Evolutionary conservation across 208 protist species (phyloP), one percentile per base, ranked within the genome.

Genomic region (Spironucleus salmonicida): DNA sequence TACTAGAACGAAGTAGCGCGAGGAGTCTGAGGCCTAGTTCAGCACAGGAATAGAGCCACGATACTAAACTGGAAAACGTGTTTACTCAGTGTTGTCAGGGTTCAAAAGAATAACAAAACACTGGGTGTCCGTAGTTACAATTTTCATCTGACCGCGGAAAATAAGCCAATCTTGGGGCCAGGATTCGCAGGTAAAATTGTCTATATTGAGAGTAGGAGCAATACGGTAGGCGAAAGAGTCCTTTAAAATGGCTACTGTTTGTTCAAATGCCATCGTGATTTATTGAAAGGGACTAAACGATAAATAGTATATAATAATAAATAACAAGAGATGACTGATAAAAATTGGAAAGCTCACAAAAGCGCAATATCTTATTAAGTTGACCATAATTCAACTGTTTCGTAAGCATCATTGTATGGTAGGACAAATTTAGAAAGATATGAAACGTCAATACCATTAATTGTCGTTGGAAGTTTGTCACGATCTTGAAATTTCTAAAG

Each of bases 1-100:
- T 19, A 71, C 40, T n/a, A 71, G 11, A 32, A 71, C 64, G n/a
- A 71, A 71, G n/a, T 71, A 71, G 45, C 64, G 64, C 2, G 64
- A 71, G 4, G 64, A 71, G 34, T 71, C 64, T 19, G 64, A 57
- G 27, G 64, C 64, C 64, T 71, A 15, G 30, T 11, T 15, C 11
- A 71, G 4, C 15, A 71, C 64, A 15, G 64, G 64, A n/a, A 71
- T 38, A 32, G 40, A 7, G 9, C 64, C 64, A n/a, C 38, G 26
- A 38, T 57, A 71, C 34, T 71, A 11, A 32, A 71, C 38, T n/a
- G 64, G 64, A 49, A 71, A 71, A 19, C 64, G 7, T 4, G 64
- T 38, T 2, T 9, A 9, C 34, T 71, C 64, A 9, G 64, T 38
- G 64, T 35, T 35, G 34, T 71, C 64, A n/a, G 64, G 64, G 64